Evolutionary conservation across 139 green algal species (phyloP), one percentile per base, ranked within the genome.

Genomic region (Chlorella sorokiniana): DNA sequence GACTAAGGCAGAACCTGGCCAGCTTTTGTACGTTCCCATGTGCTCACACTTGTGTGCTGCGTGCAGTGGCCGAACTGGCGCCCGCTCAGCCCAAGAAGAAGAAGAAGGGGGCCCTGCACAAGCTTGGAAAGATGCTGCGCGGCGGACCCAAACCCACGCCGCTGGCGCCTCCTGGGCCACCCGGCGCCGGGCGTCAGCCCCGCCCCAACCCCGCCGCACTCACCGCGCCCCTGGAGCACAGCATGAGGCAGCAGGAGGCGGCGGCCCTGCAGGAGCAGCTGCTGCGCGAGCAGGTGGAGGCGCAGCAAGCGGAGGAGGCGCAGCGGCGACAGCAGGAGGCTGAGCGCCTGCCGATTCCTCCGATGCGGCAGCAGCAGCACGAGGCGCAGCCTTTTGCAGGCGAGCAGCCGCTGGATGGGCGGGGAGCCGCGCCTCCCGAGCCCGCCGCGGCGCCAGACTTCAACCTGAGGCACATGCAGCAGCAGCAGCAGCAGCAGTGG

Each of bases 111-210:
- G 65, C 79, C 25, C 79, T 84, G 67, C 79, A 84, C 67, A 84
- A 84, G 79, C 79, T 84, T 4, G 68, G 64, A 35, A 84, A 84
- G 68, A 84, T 84, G 68, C 79, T 84, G 40, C 51, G 68, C 2
- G 68, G 68, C 45, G 45, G 64, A 44, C 22, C 45, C 41, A 63
- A 42, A 33, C 3, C 23, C 63, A 67, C 1, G 22, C 35, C 11
- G 31, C 18, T 29, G 45, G 33, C 45, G 0, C 35, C 29, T 3
- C 27, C 27, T 22, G 41, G 22, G 40, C 35, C 40, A 18, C 25
- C 59, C 18, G n/a, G 31, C 33, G n/a, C 14, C 48, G 48, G 48
- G 48, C 48, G 63, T 4, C n/a, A 11, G n/a, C 27, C 31, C 63
- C 11, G 8, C 8, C 73, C 73, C 52, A 69, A 79, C 73, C 73